A percentile compares a stretch with the other conserved stretches of the same genome.
Conservation (phyloP, 352 stramenopile species). For the Pythium aquatile region DNA sequence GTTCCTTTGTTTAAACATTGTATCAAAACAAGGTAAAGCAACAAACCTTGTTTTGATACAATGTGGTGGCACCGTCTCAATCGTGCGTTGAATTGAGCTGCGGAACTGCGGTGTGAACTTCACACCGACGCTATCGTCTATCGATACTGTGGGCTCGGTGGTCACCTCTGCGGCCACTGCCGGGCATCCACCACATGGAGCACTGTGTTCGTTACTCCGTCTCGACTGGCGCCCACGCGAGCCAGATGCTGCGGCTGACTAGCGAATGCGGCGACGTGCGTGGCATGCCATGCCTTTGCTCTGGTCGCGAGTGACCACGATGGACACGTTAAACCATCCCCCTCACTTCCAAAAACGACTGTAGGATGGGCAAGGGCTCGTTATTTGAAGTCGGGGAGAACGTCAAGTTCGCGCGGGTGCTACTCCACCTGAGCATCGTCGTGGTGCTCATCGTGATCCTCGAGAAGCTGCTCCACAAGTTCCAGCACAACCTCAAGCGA, state of each 20-base stretch:
- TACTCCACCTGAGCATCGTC: conserved; percentile 45
- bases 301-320: background rate
- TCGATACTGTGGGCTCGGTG: background rate
- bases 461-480: conserved; percentile 41
- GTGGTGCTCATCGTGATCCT: conserved; percentile 48
- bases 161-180: background rate
- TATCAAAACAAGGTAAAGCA: too few species aligned
- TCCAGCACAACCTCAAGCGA: conserved; percentile 42
- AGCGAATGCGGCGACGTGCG: background rate
- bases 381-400: conserved; percentile 51
- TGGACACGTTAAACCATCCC: background rate
- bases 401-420: conserved; percentile 53
- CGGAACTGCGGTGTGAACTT: too few species aligned
- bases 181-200: background rate
- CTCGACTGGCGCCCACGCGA: too few species aligned
- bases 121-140: background rate
- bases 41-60: background rate
- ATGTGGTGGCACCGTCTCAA: background rate
- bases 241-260: background rate
- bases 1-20: too few species aligned
- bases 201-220: background rate
- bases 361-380: conserved; percentile 27
- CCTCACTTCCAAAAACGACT: background rate
- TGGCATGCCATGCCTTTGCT: background rate
- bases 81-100: too few species aligned